Base-by-base conservation (phyloP, 2,329 filamentous ascomycete species). In the Escovopsis sp. region DNA sequence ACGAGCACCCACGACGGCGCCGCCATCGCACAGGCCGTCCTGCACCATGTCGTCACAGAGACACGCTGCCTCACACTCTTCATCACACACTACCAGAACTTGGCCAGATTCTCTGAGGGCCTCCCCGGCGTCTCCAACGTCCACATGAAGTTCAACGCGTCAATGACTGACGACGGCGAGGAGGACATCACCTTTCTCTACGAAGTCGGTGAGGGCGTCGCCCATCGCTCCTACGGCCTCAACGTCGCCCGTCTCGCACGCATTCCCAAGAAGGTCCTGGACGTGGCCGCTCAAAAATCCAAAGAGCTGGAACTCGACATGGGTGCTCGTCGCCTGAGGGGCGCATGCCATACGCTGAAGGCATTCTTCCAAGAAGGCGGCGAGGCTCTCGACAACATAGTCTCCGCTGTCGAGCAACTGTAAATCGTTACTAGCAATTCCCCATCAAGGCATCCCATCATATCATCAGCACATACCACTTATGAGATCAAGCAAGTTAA, bases 1-100 rank as follows among this genome's bases (percentile, higher is more conserved):
- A 98, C 90, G 0, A 85, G 77, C 45, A 98, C 90, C 9, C 86
- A 96, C 53, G 90, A 98, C 55, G 90, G 90, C 36, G 86, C 93
- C 5, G 90, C 90, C 38, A 96, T 98, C 48, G 90, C 90, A 2
- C 80, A 93, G 48, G 82, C 86, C 17, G 90, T 98, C 5, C 66
- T 98, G 5, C 76, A 88, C 39, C 78, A 92, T 50, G 72, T 96
- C 41, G 79, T 92, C 18, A 68, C 75, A 17, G 71, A 86, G 13
- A 70, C 78, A 1, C 67, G 70, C 35, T 84, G 84, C 41, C 66
- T 94, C 32, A 93, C 85, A 5, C 66, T 98, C 29, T 98, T 98
- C 63, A 94, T 98, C 55, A 98, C 90, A 4, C 90, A 98, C 60
- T 98, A 98, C 56, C 90, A 98, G 60, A 79, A 78, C 44, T 70